Evolutionary conservation across 176 grass and related monocot genomes (phyloP).

Genomic region (Musa acuminata): DNA sequence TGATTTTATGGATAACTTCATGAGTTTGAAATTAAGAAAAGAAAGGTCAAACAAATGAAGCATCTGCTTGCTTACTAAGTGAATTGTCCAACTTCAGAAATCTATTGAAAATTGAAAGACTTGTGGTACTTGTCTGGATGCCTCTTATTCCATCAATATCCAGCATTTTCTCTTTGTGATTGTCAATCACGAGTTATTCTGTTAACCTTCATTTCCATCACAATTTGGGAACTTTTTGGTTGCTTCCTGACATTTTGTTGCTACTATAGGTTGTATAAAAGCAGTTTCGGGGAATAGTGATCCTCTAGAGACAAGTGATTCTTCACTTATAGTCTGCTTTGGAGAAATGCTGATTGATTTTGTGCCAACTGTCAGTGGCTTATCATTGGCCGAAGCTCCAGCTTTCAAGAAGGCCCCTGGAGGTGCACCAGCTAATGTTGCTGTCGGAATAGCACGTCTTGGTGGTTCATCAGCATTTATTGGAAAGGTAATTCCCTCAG

Average conservation of each 20-base stretch:
- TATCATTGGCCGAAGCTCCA: conserved; percentile 62
- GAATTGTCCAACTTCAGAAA: too few relatives aligned
- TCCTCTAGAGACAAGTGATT: conserved; percentile 29
- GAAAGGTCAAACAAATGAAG: too few relatives aligned
- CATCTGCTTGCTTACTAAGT: too few relatives aligned
- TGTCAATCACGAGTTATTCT: neutral
- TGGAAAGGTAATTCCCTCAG: conserved; percentile 52
- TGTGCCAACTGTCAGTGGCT: conserved; percentile 59
- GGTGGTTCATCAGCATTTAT: conserved; percentile 88
- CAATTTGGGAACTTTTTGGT: neutral
- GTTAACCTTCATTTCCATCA: neutral
- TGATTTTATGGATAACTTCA: too few relatives aligned
- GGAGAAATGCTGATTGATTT: conserved; percentile 94
- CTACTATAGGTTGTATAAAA: conserved; percentile 34
- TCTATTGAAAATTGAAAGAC: too few relatives aligned
- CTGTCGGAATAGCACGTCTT: conserved; percentile 85
- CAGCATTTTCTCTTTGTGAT: neutral
- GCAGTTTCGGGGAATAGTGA: conserved; percentile 30
- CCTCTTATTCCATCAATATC: neutral
- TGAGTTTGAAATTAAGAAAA: too few relatives aligned
- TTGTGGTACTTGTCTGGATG: neutral
- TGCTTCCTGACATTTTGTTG: conserved; percentile 13
- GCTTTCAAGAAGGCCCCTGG: conserved; percentile 96
- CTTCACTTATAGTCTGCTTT: conserved; percentile 72
- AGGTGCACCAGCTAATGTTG: conserved; percentile 91